Base-by-base conservation (phyloP, 805 yeast genomes). In the Saccharomycopsis vini region DNA sequence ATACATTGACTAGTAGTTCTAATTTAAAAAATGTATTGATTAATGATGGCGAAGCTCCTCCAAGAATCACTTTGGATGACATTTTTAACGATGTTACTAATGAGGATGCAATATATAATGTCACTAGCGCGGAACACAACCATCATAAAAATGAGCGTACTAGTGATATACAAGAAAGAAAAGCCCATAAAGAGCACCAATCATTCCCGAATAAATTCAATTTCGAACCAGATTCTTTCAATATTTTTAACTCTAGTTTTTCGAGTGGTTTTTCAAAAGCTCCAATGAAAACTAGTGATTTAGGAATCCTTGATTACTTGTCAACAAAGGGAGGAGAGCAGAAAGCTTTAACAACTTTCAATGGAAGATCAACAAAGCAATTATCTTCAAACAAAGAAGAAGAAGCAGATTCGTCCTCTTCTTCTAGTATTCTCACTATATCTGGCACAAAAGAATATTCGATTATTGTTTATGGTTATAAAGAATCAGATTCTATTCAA, bases 381-480 rank as follows among this genome's bases (percentile, higher is more conserved):
- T n/a, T n/a, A n/a, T n/a, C n/a, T n/a, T n/a, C n/a, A n/a, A n/a
- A n/a, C n/a, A n/a, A n/a, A n/a, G n/a, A n/a, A n/a, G n/a, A n/a
- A n/a, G n/a, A n/a, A n/a, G n/a, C n/a, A n/a, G n/a, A n/a, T n/a
- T n/a, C n/a, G n/a, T n/a, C n/a, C n/a, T n/a, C n/a, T n/a, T n/a
- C n/a, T n/a, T n/a, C n/a, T n/a, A n/a, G n/a, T n/a, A n/a, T n/a
- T n/a, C n/a, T n/a, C n/a, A n/a, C n/a, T n/a, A n/a, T n/a, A n/a
- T n/a, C n/a, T n/a, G n/a, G n/a, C n/a, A n/a, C n/a, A 24, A 50
- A 50, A 7, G 87, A 78, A 44, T 69, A 77, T 39, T 83, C 95
- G 0, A 82, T 90, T 1, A 63, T 89, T 23, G 86, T 90, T 2
- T 87, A 83, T 62, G 97, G 97, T 1, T 90, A 86, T 59, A 87